Percentiles rank a stretch among this genome's conserved stretches.
These are phyloP conservation scores for Geranium brycei DNA, from an alignment of 345 rosid species.

Conservation along the genomic window DNA sequence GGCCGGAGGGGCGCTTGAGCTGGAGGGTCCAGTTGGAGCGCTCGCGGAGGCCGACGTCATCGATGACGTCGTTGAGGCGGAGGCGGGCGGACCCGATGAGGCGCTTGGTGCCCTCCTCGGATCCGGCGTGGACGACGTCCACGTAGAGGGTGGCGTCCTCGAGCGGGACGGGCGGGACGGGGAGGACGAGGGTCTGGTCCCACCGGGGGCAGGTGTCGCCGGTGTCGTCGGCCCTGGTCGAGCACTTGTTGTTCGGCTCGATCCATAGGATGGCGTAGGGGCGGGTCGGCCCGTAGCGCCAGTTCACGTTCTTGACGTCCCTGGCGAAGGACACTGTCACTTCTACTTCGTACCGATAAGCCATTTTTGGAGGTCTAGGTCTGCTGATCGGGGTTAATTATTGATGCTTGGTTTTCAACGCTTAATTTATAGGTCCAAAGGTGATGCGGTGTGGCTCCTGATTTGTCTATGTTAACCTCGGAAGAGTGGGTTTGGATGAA, in stretches of 20 bases:
- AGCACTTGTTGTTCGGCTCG: slow-evolving; percentile 36
- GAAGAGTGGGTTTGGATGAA: too few relatives aligned
- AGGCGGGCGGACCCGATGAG: slow-evolving; percentile 66
- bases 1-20: slow-evolving; percentile 78
- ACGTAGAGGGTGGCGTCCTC: slow-evolving; percentile 37
- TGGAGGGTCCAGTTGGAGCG: slow-evolving; percentile 22
- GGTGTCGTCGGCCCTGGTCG: slow-evolving; percentile 50
- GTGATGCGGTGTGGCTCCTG: too few relatives aligned
- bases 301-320: slow-evolving; percentile 71
- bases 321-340: slow-evolving; percentile 49
- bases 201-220: slow-evolving; percentile 56
- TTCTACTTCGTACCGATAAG: slow-evolving; percentile 33
- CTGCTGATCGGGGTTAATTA: too few relatives aligned
- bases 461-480: too few relatives aligned
- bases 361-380: slow-evolving; percentile 16
- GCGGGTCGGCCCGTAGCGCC: slow-evolving; percentile 58
- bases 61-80: slow-evolving; percentile 45
- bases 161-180: slow-evolving; percentile 25
- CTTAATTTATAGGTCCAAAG: too few relatives aligned
- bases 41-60: slow-evolving; percentile 43
- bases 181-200: slow-evolving; percentile 45
- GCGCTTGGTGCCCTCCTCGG: slow-evolving; percentile 56
- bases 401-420: too few relatives aligned
- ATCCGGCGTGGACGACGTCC: slow-evolving; percentile 63
- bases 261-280: slow-evolving; percentile 74